phyloP scores from a whole-genome alignment of 2,329 filamentous ascomycete species.

The Fusarium cyanostomum region DNA sequence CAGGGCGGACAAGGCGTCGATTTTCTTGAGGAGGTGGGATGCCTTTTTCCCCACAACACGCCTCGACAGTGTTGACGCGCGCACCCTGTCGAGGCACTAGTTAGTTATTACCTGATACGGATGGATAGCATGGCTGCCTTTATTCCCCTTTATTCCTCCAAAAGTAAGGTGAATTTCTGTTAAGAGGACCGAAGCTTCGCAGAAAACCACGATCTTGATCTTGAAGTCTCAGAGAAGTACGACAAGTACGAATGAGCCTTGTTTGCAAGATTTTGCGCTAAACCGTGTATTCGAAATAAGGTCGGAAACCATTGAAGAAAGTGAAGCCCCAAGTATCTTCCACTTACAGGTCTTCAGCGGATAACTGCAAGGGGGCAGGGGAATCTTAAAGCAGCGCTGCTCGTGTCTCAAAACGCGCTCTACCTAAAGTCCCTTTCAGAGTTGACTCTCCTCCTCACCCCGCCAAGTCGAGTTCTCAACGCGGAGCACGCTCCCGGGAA shows the following conservation, averaged over 20 bases:
- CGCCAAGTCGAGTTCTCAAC: slow-evolving; percentile 35
- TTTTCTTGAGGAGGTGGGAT: slow-evolving; percentile 25
- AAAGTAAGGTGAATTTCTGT: not conserved
- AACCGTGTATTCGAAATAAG: not conserved
- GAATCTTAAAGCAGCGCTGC: slow-evolving; percentile 38
- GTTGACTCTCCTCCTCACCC: slow-evolving; percentile 36
- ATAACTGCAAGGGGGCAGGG: slow-evolving; percentile 13
- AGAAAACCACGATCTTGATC: not conserved
- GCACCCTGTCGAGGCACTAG: slow-evolving; percentile 34
- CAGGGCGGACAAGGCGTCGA: slow-evolving; percentile 41
- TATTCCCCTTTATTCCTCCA: too few relatives aligned
- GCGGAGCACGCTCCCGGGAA: slow-evolving; percentile 40
- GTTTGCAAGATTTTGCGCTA: not conserved
- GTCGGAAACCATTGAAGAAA: slow-evolving; percentile 1
- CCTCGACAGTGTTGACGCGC: slow-evolving; percentile 29
- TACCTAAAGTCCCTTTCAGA: slow-evolving; percentile 35
- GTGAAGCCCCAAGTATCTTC: not conserved
- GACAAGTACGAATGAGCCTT: not conserved
- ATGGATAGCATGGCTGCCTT: slow-evolving; percentile 28
- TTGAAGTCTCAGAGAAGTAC: not conserved
- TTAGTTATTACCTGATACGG: slow-evolving; percentile 25
- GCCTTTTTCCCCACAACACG: slow-evolving; percentile 33
- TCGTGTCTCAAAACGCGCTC: slow-evolving; percentile 33
- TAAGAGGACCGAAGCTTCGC: not conserved
- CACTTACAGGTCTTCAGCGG: not conserved